These are phyloP conservation scores for Geranomyces variabilis DNA, from an alignment of 192 early-diverging fungal genomes.

Conservation along the genomic window DNA sequence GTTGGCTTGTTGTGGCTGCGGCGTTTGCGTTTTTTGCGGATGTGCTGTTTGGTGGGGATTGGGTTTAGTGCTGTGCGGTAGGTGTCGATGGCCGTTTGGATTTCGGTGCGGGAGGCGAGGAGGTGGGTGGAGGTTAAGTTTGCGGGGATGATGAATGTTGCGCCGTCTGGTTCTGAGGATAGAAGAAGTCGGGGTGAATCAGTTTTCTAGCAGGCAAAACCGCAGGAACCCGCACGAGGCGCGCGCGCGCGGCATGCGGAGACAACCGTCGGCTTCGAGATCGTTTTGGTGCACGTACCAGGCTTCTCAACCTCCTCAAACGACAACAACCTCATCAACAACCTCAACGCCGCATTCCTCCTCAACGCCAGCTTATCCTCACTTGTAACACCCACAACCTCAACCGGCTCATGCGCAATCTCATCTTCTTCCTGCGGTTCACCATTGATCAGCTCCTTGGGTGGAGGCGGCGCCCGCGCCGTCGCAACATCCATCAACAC, in stretches of 20 bases:
- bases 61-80: not conserved
- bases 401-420: not conserved
- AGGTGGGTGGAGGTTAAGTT: no score
- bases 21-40: slow-evolving; percentile 4
- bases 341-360: slow-evolving; percentile 4
- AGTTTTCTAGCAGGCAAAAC: not conserved
- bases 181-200: not conserved
- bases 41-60: not conserved
- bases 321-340: slow-evolving; percentile 10
- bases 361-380: not conserved
- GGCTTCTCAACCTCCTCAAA: slow-evolving; percentile 12
- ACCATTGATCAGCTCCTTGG: not conserved
- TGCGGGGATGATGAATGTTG: no score
- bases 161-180: no score
- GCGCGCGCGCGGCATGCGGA: not conserved
- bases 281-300: not conserved
- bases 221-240: not conserved
- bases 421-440: not conserved
- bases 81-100: no score
- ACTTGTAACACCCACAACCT: not conserved
- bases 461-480: not conserved
- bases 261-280: not conserved
- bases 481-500: slow-evolving; percentile 12
- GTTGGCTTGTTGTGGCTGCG: not conserved
- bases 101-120: no score